Conservation (phyloP, 495 filamentous ascomycete species). For the Saxophila tyrrhenica region DNA sequence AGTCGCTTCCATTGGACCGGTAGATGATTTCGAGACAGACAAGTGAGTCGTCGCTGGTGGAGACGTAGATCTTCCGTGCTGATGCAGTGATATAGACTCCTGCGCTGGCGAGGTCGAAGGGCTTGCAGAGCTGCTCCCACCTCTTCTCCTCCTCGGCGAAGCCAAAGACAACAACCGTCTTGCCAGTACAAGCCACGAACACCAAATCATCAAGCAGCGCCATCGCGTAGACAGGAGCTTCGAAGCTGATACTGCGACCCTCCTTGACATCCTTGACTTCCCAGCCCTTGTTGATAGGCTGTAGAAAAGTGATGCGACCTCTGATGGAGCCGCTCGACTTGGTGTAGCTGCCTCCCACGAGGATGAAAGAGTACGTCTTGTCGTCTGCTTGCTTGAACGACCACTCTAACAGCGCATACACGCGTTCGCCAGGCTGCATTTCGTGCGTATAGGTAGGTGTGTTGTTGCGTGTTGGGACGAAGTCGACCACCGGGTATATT, state of each 20-base stretch:
- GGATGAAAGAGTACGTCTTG: constrained; percentile 16
- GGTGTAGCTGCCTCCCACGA: constrained; percentile 10
- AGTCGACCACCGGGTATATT: constrained; percentile 11
- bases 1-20: not conserved
- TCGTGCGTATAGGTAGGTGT: constrained; percentile 3
- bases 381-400: constrained; percentile 9
- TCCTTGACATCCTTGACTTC: constrained; percentile 2
- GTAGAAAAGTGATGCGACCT: constrained; percentile 13
- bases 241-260: not conserved
- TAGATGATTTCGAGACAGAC: constrained; percentile 9
- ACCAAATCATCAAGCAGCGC: constrained; percentile 13
- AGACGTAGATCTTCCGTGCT: constrained; percentile 25
- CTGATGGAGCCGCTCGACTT: constrained; percentile 1
- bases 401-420: constrained; percentile 17
- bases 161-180: constrained; percentile 12
- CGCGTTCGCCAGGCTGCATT: constrained; percentile 15
- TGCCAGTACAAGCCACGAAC: constrained; percentile 12
- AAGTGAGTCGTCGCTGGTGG: constrained; percentile 26
- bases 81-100: constrained; percentile 22
- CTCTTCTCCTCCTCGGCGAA: constrained; percentile 6
- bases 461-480: constrained; percentile 2
- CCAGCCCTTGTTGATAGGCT: constrained; percentile 7
- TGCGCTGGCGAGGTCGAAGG: constrained; percentile 19
- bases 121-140: constrained; percentile 10
- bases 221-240: constrained; percentile 17